Conservation (phyloP, 2,329 filamentous ascomycete genomes). For the Nigrograna mackinnonii region DNA sequence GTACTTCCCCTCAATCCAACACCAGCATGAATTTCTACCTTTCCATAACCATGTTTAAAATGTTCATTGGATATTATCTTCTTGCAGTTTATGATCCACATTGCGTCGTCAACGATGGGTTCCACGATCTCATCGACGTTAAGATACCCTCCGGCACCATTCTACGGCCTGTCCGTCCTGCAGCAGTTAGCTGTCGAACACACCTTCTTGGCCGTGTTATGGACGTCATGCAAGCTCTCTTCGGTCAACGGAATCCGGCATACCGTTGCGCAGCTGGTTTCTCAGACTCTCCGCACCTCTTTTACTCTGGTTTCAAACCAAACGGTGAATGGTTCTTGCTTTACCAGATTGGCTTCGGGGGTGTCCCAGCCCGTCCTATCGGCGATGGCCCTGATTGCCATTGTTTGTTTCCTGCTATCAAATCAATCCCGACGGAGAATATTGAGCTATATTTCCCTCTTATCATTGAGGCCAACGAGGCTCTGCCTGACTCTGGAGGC, state of each 20-base stretch:
- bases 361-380: constrained; percentile 51
- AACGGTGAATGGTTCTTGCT: constrained; percentile 54
- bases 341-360: constrained; percentile 56
- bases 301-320: constrained; percentile 55
- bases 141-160: constrained; percentile 50
- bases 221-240: constrained; percentile 55
- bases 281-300: constrained; percentile 55
- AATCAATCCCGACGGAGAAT: constrained; percentile 54
- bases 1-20: constrained; percentile 52
- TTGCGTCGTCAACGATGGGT: constrained; percentile 55
- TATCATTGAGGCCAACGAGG: constrained; percentile 53
- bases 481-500: constrained; percentile 52
- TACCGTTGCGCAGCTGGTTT: constrained; percentile 56
- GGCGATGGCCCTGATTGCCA: constrained; percentile 56
- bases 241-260: constrained; percentile 50
- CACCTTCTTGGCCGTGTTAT: constrained; percentile 53
- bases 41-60: constrained; percentile 55
- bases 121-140: constrained; percentile 55
- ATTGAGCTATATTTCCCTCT: constrained; percentile 54
- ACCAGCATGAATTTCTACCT: constrained; percentile 55
- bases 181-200: constrained; percentile 52
- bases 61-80: constrained; percentile 55
- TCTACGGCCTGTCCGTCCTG: constrained; percentile 51
- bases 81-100: constrained; percentile 54
- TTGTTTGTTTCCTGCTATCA: constrained; percentile 56